Evolutionary conservation across 352 stramenopile species (phyloP).

Genomic region (Globisporangium paroecandrum): DNA sequence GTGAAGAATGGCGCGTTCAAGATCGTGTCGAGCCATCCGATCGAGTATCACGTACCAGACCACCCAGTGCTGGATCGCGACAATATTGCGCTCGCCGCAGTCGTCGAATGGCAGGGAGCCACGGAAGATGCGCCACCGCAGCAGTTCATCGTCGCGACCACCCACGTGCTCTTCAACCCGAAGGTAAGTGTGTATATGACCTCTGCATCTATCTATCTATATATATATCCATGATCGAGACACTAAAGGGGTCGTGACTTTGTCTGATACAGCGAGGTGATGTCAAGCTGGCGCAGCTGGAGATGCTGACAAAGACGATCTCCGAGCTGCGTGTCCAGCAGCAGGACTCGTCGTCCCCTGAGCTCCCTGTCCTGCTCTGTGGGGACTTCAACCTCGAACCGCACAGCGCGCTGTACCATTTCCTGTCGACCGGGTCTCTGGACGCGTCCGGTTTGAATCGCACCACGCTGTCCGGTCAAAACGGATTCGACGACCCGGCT

Average conservation of each 20-base stretch:
- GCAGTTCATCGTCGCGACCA: constrained; percentile 59
- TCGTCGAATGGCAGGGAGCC: constrained; percentile 31
- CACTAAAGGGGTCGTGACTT: background rate
- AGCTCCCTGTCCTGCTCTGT: constrained; percentile 38
- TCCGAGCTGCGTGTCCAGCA: constrained; percentile 22
- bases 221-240: background rate
- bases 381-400: constrained; percentile 70
- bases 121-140: constrained; percentile 13
- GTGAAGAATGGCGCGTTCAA: constrained; percentile 41
- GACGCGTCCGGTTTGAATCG: constrained; percentile 43
- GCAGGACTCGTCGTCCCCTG: background rate
- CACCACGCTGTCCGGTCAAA: constrained; percentile 48
- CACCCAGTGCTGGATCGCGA: constrained; percentile 52
- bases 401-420: constrained; percentile 64
- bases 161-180: constrained; percentile 71
- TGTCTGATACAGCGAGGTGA: constrained; percentile 42
- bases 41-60: constrained; percentile 44
- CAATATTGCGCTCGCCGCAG: constrained; percentile 51
- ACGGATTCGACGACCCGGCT: constrained; percentile 15
- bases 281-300: constrained; percentile 59
- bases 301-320: constrained; percentile 42
- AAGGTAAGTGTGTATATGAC: constrained; percentile 25
- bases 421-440: constrained; percentile 41
- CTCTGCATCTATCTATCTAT: background rate
- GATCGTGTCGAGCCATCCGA: constrained; percentile 35